Percentiles rank a stretch among this genome's conserved stretches.
Evolutionary conservation across 805 yeast genomes (phyloP).

Genomic region (Tetrapisispora fleetii): DNA sequence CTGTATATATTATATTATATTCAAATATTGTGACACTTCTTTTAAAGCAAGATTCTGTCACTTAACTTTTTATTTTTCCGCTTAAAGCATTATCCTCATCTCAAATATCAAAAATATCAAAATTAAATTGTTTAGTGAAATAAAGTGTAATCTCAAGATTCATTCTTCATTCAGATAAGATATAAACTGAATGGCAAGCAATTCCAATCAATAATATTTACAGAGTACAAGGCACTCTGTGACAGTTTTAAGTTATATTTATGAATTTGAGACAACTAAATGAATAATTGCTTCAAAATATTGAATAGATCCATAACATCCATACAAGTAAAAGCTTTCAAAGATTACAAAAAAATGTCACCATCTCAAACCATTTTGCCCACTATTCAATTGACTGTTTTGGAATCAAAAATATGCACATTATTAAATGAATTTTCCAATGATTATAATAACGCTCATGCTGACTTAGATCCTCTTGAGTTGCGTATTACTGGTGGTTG

Average conservation of each 20-base stretch:
- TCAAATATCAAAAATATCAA: no score
- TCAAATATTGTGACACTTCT: no score
- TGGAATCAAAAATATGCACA: slow-evolving; percentile 21
- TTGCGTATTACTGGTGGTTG: slow-evolving; percentile 90
- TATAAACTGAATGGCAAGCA: no score
- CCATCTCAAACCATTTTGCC: not conserved
- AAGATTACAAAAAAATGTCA: not conserved
- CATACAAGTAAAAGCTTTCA: not conserved
- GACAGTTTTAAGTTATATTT: not conserved
- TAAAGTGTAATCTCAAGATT: no score
- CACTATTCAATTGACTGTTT: slow-evolving; percentile 12
- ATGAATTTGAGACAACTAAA: not conserved
- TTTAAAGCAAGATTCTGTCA: no score
- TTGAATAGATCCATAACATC: not conserved
- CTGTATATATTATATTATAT: no score
- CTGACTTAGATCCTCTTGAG: slow-evolving; percentile 13
- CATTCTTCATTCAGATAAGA: no score
- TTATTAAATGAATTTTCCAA: slow-evolving; percentile 24
- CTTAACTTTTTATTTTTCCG: no score
- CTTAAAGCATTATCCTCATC: no score
- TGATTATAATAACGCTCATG: slow-evolving; percentile 13
- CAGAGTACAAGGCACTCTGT: no score
- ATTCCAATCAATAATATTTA: no score
- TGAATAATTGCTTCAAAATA: not conserved
- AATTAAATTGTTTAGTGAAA: no score